Conservation (phyloP, 345 rosid species). For the Acer saccharum region DNA sequence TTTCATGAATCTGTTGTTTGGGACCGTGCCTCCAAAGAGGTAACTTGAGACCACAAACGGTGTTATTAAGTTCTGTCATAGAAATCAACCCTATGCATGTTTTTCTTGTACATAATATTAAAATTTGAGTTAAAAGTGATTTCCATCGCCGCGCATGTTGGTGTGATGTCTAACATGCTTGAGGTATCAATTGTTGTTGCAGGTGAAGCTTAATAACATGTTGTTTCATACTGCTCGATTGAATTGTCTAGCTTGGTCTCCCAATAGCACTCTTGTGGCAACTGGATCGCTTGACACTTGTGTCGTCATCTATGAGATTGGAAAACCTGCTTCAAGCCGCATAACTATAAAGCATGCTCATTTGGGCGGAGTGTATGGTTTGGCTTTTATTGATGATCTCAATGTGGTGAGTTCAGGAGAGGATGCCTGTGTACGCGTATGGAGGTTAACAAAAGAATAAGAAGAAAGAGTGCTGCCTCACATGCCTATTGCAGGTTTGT, state of each 20-base stretch:
- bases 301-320: slow-evolving; percentile 65
- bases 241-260: slow-evolving; percentile 82
- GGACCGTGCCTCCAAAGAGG: slow-evolving; percentile 67
- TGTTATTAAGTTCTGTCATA: not conserved
- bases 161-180: not conserved
- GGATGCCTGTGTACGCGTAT: slow-evolving; percentile 68
- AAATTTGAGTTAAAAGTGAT: not conserved
- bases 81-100: not conserved
- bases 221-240: slow-evolving; percentile 72
- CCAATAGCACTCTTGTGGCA: slow-evolving; percentile 63
- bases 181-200: not conserved
- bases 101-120: not conserved
- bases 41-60: slow-evolving; percentile 21
- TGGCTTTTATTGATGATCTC: slow-evolving; percentile 54
- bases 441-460: slow-evolving; percentile 44
- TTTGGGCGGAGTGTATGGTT: slow-evolving; percentile 69
- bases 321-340: slow-evolving; percentile 68
- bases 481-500: slow-evolving; percentile 9
- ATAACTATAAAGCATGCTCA: slow-evolving; percentile 68
- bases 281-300: slow-evolving; percentile 75
- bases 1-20: slow-evolving; percentile 75
- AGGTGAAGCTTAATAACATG: slow-evolving; percentile 84
- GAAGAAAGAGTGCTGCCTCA: not conserved
- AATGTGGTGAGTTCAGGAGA: slow-evolving; percentile 68
- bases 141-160: not conserved